Evolutionary conservation across 805 yeast species (phyloP).

Genomic region (Suhomyces canberraensis): DNA sequence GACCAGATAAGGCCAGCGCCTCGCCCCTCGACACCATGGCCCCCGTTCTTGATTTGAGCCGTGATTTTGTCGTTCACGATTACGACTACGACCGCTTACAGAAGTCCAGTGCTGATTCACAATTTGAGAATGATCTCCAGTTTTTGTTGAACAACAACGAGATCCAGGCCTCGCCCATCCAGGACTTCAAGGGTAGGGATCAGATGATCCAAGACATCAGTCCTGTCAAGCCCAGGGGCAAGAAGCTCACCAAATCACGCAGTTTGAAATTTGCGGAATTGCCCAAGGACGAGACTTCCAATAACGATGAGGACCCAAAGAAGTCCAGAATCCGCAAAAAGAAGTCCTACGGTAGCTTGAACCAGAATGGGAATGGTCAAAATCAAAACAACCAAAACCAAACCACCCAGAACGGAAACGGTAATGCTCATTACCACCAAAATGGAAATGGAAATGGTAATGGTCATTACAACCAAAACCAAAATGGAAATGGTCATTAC

Average conservation of each 20-base stretch:
- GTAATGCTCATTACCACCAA: no score
- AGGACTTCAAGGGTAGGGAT: neutral
- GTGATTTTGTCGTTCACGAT: neutral
- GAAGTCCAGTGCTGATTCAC: slow-evolving; percentile 8
- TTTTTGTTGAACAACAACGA: slow-evolving; percentile 20
- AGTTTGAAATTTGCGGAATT: slow-evolving; percentile 19
- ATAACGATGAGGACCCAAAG: slow-evolving; percentile 20
- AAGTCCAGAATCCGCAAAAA: neutral
- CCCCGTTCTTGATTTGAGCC: neutral
- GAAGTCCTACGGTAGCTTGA: slow-evolving; percentile 1
- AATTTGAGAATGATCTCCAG: slow-evolving; percentile 30
- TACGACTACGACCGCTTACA: slow-evolving; percentile 17
- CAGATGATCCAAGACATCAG: slow-evolving; percentile 1
- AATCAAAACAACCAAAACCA: slow-evolving; percentile 1
- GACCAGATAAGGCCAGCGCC: slow-evolving; percentile 4
- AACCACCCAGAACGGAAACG: no score
- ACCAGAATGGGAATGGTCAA: slow-evolving; percentile 4
- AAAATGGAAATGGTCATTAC: no score
- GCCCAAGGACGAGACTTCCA: slow-evolving; percentile 25
- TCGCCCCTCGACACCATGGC: no score
- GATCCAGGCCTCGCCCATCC: slow-evolving; percentile 1
- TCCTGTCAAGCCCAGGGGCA: slow-evolving; percentile 3
- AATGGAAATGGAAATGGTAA: slow-evolving; percentile 1
- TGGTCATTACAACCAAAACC: slow-evolving; percentile 1
- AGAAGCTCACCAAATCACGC: slow-evolving; percentile 1